Base-by-base conservation (phyloP, 257 asterid genomes). In the Przewalskia tangutica region DNA sequence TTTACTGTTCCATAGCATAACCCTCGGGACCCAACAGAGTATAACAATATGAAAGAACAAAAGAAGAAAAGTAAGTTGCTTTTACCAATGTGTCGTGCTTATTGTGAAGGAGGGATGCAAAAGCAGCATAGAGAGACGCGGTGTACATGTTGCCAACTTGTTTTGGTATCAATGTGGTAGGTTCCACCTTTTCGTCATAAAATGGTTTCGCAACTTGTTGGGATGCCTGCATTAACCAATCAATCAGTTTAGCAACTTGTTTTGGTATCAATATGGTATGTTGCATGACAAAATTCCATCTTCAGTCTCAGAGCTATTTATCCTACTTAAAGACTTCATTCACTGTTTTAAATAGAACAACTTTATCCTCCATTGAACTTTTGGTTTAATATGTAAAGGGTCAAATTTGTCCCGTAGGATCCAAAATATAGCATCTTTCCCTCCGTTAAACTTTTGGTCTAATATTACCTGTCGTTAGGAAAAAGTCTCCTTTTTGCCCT, bases 91-190 rank as follows among this genome's bases (percentile, higher is more conserved):
- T 76, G 88, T 83, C 85, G 9, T 82, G 81, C 71, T 95, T 92
- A 79, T 88, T 93, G 91, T 95, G 97, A 84, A 95, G 81, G 78
- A 94, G 95, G 55, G 99, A 95, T 62, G 94, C 97, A 85, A 95
- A 92, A 77, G 98, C 97, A 36, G 98, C 99, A 86, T 95, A 94
- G 48, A 95, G 88, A 2, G 98, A 94, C 65, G 98, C 98, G 11
- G 99, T 95, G 83, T 95, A 94, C 98, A 95, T 93, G 90, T 95
- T 95, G 54, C 99, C 98, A 4, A 94, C 97, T 91, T 95, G 98
- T 86, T 95, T 95, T 5, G 99, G 97, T 81, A 95, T 82, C 82
- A 92, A 88, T 55, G 97, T 94, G 0, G 97, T 78, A 46, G 99
- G 98, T 79, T 89, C 90, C 92, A 95, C 98, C 88, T 92, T 94